Evolutionary conservation across 148 eudicot species (phyloP).

Genomic region (Dianthus caryophyllus): DNA sequence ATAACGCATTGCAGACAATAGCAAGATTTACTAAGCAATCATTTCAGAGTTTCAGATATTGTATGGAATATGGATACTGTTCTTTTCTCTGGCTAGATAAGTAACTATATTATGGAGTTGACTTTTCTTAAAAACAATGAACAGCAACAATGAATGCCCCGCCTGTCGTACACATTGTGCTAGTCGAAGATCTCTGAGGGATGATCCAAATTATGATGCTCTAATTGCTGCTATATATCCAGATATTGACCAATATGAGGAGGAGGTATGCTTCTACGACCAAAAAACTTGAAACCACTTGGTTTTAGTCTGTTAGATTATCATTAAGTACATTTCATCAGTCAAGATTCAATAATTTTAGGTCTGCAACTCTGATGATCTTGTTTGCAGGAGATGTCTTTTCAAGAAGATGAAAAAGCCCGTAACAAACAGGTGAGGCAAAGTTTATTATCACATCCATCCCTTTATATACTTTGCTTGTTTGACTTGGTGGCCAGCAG

Average conservation of each 20-base stretch:
- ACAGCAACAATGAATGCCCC: slow-evolving; percentile 83
- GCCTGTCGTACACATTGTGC: slow-evolving; percentile 92
- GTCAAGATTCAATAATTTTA: neutral
- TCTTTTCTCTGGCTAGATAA: neutral
- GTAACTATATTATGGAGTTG: neutral
- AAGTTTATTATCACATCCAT: neutral
- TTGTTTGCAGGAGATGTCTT: slow-evolving; percentile 59
- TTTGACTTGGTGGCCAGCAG: too few relatives aligned
- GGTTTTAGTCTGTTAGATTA: neutral
- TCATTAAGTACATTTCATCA: neutral
- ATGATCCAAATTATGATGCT: slow-evolving; percentile 52
- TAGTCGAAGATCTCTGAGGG: slow-evolving; percentile 81
- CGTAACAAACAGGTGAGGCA: slow-evolving; percentile 66
- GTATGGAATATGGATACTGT: neutral
- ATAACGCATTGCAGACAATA: slow-evolving; percentile 5
- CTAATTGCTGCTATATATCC: neutral
- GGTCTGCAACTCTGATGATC: slow-evolving; percentile 1
- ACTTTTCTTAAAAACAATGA: slow-evolving; percentile 16
- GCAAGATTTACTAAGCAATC: neutral
- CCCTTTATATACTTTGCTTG: too few relatives aligned
- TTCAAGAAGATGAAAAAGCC: slow-evolving; percentile 71
- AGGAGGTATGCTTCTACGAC: slow-evolving; percentile 51
- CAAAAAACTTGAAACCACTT: neutral
- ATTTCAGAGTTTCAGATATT: slow-evolving; percentile 6
- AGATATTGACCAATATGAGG: slow-evolving; percentile 39